Evolutionary conservation across 306 rosid species (phyloP).

Genomic region (Neltuma alba): DNA sequence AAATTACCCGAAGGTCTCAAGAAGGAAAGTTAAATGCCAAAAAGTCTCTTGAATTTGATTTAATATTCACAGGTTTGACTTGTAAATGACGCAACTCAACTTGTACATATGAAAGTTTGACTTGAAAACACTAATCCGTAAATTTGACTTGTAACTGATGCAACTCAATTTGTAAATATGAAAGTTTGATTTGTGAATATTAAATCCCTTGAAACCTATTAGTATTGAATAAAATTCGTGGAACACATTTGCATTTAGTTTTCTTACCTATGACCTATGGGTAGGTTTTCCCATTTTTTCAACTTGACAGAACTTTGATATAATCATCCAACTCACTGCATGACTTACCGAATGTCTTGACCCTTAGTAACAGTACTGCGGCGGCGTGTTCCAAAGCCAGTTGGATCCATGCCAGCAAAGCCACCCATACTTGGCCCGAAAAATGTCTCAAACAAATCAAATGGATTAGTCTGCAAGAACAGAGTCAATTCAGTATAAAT

Average conservation of each 20-base stretch:
- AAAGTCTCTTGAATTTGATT: too few species aligned
- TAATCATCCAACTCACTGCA: slow-evolving; percentile 13
- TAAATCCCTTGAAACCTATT: too few species aligned
- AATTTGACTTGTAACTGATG: too few species aligned
- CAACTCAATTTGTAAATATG: too few species aligned
- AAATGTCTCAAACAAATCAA: slow-evolving; percentile 78
- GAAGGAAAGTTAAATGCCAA: too few species aligned
- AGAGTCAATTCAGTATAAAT: neutral
- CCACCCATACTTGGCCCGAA: slow-evolving; percentile 73
- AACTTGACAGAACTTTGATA: neutral
- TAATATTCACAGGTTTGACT: too few species aligned
- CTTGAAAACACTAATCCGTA: too few species aligned
- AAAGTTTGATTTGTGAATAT: too few species aligned
- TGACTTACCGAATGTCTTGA: slow-evolving; percentile 69
- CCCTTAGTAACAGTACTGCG: slow-evolving; percentile 75
- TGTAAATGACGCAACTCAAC: too few species aligned
- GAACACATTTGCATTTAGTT: neutral
- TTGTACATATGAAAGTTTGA: too few species aligned
- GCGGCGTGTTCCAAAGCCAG: slow-evolving; percentile 63
- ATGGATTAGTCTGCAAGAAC: slow-evolving; percentile 70
- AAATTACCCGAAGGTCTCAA: too few species aligned
- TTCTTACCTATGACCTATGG: neutral
- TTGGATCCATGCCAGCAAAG: slow-evolving; percentile 62
- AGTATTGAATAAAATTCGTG: too few species aligned
- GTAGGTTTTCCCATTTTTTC: neutral